Evolutionary conservation across 2,329 filamentous ascomycete species (phyloP), one percentile per base, ranked within the genome.

Genomic region (Chrysoporthe cubensis): DNA sequence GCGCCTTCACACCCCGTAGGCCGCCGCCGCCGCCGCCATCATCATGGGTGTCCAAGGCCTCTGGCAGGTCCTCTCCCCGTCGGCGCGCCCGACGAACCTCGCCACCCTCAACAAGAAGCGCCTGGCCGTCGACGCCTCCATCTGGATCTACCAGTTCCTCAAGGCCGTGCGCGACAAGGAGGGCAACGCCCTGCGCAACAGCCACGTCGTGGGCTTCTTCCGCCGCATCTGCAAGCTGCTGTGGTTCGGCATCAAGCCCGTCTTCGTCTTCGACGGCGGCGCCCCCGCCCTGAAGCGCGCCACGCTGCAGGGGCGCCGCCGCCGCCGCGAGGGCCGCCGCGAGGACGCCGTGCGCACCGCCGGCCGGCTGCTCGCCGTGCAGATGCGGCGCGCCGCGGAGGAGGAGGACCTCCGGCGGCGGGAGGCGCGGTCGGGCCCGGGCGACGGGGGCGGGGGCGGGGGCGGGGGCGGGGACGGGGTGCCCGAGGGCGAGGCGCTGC

Each of bases 71-170:
- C 85, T 98, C 72, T 93, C 97, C 80, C 96, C 96, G 58, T 97
- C 94, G 77, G 96, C 96, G 60, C 91, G 96, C 48, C 96, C 96
- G 26, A 97, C 96, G 71, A 97, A 97, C 79, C 91, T 99, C 74
- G 94, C 96, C 74, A 97, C 95, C 16, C 89, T 99, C 69, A 98
- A 98, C 79, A 93, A 92, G 73, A 97, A 97, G 81, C 93, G 96
- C 18, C 91, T 99, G 62, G 96, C 96, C 59, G 93, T 99, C 72
- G 96, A 99, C 81, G 96, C 96, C 68, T 97, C 94, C 14, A 99
- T 99, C 77, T 99, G 96, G 96, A 98, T 99, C 74, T 99, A 99
- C 84, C 96, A 99, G 77, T 99, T 99, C 76, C 88, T 99, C 74
- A 99, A 99, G 82, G 96, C 96, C 11, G 96, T 99, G 13, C 94